Percentiles rank a stretch among this genome's conserved stretches.
phyloP scores from a whole-genome alignment of 2,329 filamentous ascomycete species.

The Aspergillus sp. region DNA sequence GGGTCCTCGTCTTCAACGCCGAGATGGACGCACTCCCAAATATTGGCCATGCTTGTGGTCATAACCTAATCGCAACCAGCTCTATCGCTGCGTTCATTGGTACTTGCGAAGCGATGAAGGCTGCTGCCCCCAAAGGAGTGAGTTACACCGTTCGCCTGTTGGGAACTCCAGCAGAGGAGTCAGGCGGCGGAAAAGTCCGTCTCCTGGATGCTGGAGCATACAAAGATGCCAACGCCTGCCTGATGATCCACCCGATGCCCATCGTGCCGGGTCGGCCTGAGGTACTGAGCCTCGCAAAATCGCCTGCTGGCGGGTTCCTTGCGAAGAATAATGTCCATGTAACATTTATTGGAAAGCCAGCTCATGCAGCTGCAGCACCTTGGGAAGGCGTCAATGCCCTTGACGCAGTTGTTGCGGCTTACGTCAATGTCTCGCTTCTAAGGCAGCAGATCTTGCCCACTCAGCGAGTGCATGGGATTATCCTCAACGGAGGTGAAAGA shows the following conservation, averaged over 20 bases:
- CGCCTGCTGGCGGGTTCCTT: conserved; percentile 27
- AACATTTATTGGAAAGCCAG: conserved; percentile 51
- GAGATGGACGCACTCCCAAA: conserved; percentile 42
- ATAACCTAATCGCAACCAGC: conserved; percentile 33
- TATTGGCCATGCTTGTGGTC: conserved; percentile 39
- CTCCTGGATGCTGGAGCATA: conserved; percentile 45
- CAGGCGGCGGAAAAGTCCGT: conserved; percentile 37
- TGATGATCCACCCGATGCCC: conserved; percentile 43
- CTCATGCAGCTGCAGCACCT: conserved; percentile 56
- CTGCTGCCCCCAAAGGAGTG: conserved; percentile 5
- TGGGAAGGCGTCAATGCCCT: conserved; percentile 61
- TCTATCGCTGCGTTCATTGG: conserved; percentile 38
- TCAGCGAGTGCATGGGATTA: conserved; percentile 52
- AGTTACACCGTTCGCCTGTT: conserved; percentile 34
- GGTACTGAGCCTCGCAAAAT: conserved; percentile 23
- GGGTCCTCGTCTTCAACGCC: conserved; percentile 33
- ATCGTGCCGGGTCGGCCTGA: conserved; percentile 23
- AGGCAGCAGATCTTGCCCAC: conserved; percentile 56
- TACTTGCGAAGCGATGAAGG: conserved; percentile 30
- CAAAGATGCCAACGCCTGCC: conserved; percentile 35
- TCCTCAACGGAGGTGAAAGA: conserved; percentile 52
- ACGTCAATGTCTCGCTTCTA: conserved; percentile 48
- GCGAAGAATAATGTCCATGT: conserved; percentile 34
- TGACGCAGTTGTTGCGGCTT: conserved; percentile 53
- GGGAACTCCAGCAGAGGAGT: conserved; percentile 38